Evolutionary conservation across 2,329 filamentous ascomycete genomes (phyloP).

Genomic region (Ascochyta pisi): DNA sequence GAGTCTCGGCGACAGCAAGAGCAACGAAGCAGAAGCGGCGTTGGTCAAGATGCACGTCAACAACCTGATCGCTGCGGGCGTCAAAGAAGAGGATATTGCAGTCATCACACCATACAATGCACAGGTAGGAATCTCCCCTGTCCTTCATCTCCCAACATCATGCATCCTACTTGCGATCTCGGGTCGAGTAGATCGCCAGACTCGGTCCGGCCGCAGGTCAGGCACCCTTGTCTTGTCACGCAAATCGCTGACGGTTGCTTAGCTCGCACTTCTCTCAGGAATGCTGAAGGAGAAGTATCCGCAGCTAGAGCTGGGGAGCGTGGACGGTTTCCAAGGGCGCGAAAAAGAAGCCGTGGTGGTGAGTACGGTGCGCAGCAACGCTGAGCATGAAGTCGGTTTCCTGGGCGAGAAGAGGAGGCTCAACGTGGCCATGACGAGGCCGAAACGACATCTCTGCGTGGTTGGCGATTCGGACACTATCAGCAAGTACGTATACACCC

Average conservation of each 20-base stretch:
- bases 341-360: conserved; percentile 97
- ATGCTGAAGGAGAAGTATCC: conserved; percentile 81
- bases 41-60: conserved; percentile 80
- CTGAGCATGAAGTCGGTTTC: conserved; percentile 88
- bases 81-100: conserved; percentile 84
- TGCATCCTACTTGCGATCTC: too few species aligned
- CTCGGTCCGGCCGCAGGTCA: neutral
- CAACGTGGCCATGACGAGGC: conserved; percentile 97
- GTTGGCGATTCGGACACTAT: conserved; percentile 96
- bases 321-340: conserved; percentile 95
- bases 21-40: conserved; percentile 87
- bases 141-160: too few species aligned
- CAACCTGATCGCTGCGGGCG: conserved; percentile 77
- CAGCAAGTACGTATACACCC: conserved; percentile 69
- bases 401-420: conserved; percentile 88
- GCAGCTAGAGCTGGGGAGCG: conserved; percentile 90
- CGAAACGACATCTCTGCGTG: conserved; percentile 86
- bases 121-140: conserved; percentile 61
- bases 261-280: conserved; percentile 78
- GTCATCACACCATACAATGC: conserved; percentile 97
- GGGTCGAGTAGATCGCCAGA: too few species aligned
- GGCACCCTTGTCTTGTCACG: conserved; percentile 7
- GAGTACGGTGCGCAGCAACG: conserved; percentile 91
- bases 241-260: conserved; percentile 25
- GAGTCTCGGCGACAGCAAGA: conserved; percentile 77